Base-by-base conservation (phyloP, 495 filamentous ascomycete species). In the Penicillium verhagenii region DNA sequence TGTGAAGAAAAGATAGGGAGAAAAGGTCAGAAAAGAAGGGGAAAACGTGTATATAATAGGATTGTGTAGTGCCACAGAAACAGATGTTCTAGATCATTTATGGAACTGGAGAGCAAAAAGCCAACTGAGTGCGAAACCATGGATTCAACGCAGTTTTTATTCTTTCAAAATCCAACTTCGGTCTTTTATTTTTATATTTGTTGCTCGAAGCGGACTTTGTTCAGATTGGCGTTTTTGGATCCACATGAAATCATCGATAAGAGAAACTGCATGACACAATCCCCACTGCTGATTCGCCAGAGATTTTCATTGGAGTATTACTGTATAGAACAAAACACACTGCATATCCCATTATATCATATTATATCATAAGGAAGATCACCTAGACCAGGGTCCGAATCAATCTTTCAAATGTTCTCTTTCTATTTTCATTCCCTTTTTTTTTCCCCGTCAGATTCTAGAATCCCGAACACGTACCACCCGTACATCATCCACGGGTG, bases 401-500 rank as follows among this genome's bases (percentile, higher is more conserved):
- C n/a, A n/a, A n/a, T n/a, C n/a, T n/a, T n/a, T n/a, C n/a, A n/a
- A n/a, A n/a, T n/a, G n/a, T n/a, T n/a, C n/a, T n/a, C n/a, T n/a
- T n/a, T n/a, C n/a, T n/a, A n/a, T n/a, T n/a, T n/a, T n/a, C n/a
- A n/a, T n/a, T n/a, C n/a, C n/a, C n/a, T n/a, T n/a, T n/a, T n/a
- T n/a, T n/a, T n/a, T n/a, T n/a, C n/a, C n/a, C n/a, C n/a, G n/a
- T 23, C 13, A 14, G 13, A 43, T 53, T 58, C 55, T 58, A 58
- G 55, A 58, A 35, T 16, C 3, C 24, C 2, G 28, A 26, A 33
- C 29, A 40, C 46, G 56, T 59, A 59, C 56, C 44, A 50, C 46
- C n/a, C 20, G 47, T 33, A 54, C 51, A 59, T 59, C 56, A 51
- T 50, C 50, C 8, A 13, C 21, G 9, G 45, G 56, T 58, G 56